Evolutionary conservation across 208 protist genomes (phyloP).

Genomic region (Polymyxa betae): DNA sequence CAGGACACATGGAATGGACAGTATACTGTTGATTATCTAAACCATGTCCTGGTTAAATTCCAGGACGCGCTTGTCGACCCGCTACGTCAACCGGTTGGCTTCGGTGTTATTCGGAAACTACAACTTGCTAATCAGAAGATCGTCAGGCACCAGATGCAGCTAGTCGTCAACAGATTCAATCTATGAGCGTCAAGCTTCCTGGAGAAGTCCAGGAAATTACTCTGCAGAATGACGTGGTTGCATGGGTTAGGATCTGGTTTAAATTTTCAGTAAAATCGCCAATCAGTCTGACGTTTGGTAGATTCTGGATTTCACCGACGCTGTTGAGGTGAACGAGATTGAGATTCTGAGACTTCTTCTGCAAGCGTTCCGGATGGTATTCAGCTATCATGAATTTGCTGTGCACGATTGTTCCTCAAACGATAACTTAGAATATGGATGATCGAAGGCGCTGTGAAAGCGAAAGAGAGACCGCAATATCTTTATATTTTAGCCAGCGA

Average conservation of each 20-base stretch:
- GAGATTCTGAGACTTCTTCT: not conserved
- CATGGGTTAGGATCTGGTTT: not conserved
- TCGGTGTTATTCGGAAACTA: too few species aligned
- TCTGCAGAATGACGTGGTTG: not conserved
- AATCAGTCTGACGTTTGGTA: not conserved
- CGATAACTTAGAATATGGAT: not conserved
- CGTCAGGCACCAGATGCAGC: not conserved
- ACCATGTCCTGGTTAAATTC: not conserved
- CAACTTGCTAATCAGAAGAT: too few species aligned
- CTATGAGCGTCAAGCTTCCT: not conserved
- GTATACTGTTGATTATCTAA: not conserved
- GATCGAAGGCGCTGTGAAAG: not conserved
- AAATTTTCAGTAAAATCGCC: not conserved
- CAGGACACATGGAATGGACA: not conserved
- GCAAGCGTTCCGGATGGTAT: slow-evolving; percentile 20
- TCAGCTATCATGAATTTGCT: too few species aligned
- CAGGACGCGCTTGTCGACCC: not conserved
- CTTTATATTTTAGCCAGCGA: not conserved
- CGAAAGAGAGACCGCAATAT: not conserved
- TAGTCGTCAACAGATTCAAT: not conserved
- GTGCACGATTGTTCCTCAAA: not conserved
- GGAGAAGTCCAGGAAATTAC: not conserved
- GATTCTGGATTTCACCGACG: slow-evolving; percentile 11
- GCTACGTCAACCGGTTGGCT: not conserved
- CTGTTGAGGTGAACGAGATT: not conserved